phyloP scores from a whole-genome alignment of 805 yeast genomes.

The Metschnikowia colocasiae region DNA sequence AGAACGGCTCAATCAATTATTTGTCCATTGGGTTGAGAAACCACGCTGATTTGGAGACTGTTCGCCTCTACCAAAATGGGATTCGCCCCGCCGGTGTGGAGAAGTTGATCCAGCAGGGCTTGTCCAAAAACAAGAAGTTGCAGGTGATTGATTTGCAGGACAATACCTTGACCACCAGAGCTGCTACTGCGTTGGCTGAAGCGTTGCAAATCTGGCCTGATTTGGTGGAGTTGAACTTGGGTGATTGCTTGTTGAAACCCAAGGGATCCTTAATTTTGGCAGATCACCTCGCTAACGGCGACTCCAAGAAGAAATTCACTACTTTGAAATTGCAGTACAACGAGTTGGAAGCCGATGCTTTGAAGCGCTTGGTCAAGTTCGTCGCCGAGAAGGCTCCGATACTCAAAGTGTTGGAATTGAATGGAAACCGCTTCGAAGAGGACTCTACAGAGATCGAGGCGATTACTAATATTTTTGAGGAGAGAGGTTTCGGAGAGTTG shows the following conservation, averaged over 20 bases:
- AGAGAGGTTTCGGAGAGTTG: slow-evolving; percentile 73
- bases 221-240: slow-evolving; percentile 75
- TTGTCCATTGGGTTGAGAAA: slow-evolving; percentile 82
- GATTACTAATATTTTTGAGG: slow-evolving; percentile 60
- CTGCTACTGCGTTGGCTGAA: slow-evolving; percentile 51
- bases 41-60: slow-evolving; percentile 67
- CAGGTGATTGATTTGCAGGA: slow-evolving; percentile 85
- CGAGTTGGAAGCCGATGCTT: slow-evolving; percentile 68
- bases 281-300: slow-evolving; percentile 40
- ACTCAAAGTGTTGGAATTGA: slow-evolving; percentile 70
- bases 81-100: slow-evolving; percentile 91
- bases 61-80: slow-evolving; percentile 92
- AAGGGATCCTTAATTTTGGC: slow-evolving; percentile 63
- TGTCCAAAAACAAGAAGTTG: slow-evolving; percentile 56
- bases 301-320: slow-evolving; percentile 44
- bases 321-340: slow-evolving; percentile 78
- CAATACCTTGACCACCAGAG: slow-evolving; percentile 80
- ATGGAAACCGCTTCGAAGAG: slow-evolving; percentile 91
- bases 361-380: slow-evolving; percentile 55
- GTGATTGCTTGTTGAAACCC: slow-evolving; percentile 82
- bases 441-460: slow-evolving; percentile 68
- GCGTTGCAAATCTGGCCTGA: slow-evolving; percentile 54
- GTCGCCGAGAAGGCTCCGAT: slow-evolving; percentile 53
- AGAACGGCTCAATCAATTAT: slow-evolving; percentile 86
- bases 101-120: slow-evolving; percentile 68